Conservation (phyloP, 202 grass and related monocot genomes). For the Panicum virgatum region DNA sequence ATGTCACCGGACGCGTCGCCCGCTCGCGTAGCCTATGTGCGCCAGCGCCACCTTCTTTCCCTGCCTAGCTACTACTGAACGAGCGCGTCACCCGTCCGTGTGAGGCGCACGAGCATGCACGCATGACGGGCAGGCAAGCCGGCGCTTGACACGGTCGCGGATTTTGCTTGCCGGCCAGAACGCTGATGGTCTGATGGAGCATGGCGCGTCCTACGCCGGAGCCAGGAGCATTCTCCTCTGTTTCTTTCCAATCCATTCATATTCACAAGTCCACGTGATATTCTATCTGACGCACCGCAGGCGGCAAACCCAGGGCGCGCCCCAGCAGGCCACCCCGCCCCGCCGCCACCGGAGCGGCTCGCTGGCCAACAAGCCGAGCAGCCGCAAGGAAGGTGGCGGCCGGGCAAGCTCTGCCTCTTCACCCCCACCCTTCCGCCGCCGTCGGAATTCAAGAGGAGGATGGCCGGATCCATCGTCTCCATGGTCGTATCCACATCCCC, state of each 20-base stretch:
- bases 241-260: background rate
- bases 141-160: background rate
- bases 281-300: too few species aligned
- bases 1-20: background rate
- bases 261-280: too few species aligned
- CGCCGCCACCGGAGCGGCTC: too few species aligned
- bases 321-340: too few species aligned
- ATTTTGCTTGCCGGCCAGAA: background rate
- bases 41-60: background rate
- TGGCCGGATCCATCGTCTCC: too few species aligned
- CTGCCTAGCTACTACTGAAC: background rate
- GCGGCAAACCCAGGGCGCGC: too few species aligned
- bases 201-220: background rate
- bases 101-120: background rate
- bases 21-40: background rate
- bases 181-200: background rate
- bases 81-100: background rate
- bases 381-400: too few species aligned
- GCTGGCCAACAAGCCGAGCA: too few species aligned
- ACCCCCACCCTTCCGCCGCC: too few species aligned
- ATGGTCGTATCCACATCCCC: too few species aligned
- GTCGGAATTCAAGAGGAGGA: too few species aligned
- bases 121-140: background rate
- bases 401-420: too few species aligned
- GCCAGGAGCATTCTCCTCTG: conserved; percentile 32